Base-by-base conservation (phyloP, 1,139 yeast genomes). In the Debaryomyces coudertii region DNA sequence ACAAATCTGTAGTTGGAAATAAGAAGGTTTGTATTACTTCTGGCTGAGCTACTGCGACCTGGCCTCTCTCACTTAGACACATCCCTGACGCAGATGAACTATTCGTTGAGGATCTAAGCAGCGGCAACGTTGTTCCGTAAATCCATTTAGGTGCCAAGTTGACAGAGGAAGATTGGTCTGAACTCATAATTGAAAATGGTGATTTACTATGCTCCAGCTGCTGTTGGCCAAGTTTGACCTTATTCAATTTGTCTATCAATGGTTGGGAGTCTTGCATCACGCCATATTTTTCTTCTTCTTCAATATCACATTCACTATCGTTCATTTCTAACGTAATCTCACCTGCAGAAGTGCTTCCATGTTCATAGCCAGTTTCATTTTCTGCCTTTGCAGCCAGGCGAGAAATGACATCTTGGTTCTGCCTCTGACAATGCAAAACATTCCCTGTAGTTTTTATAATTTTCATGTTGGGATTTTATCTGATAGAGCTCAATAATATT, bases 11-110 rank as follows among this genome's bases (percentile, higher is more conserved):
- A 3, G 62, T 58, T 1, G 80, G 79, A 42, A 64, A 69, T 36
- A 76, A 53, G 38, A 67, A 65, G 43, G 68, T 69, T 49, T 74
- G 80, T 8, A 75, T 62, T 12, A 76, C 71, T 49, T 75, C 79
- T 1, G 81, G 80, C 52, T 72, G 77, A 2, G 77, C 68, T 20
- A 73, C 61, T 2, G 73, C 66, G 38, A 66, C 59, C 16, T 65
- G 65, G 12, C 73, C 74, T 40, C 62, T 57, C 37, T 65, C 72
- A 42, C 56, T 51, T 25, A 53, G 47, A 40, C 62, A 53, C 36
- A 63, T 46, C 1, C 67, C 68, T 2, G 66, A 61, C 1, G 43
- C 36, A 1, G 47, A 29, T 5, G 44, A 42, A 24, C n/a, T 42
- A 15, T 42, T 40, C 11, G 44, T 36, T n/a, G 49, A 39, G 11